Evolutionary conservation across 345 rosid species (phyloP).

Genomic region (Populus davidiana): DNA sequence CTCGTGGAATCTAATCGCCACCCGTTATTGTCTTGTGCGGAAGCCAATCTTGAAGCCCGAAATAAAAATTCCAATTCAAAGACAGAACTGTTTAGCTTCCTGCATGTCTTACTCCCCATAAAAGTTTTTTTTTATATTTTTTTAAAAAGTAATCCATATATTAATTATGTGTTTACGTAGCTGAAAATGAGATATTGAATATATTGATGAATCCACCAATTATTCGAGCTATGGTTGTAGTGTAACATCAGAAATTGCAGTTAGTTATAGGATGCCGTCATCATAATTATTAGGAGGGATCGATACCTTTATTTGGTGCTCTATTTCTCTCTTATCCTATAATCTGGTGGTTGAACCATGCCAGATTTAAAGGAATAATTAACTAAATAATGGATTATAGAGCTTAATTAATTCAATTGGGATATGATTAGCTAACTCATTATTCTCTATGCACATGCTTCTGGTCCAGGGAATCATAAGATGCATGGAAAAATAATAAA

Average conservation of each 20-base stretch:
- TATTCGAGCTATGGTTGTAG: neutral
- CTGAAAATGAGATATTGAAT: neutral
- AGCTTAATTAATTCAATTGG: neutral
- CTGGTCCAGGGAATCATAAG: neutral
- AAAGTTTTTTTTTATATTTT: neutral
- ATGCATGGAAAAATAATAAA: neutral
- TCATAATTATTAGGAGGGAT: neutral
- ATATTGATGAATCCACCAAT: neutral
- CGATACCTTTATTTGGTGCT: neutral
- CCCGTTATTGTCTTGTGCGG: neutral
- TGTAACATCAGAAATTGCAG: constrained; percentile 11
- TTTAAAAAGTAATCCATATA: neutral
- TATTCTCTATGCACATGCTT: neutral
- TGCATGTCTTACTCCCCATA: neutral
- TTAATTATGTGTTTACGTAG: neutral
- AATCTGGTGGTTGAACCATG: constrained; percentile 16
- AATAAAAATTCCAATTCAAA: neutral
- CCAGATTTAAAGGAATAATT: neutral
- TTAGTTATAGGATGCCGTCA: neutral
- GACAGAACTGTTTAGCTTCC: neutral
- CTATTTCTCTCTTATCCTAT: neutral
- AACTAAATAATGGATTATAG: neutral
- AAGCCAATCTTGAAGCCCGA: neutral
- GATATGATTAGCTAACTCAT: no score
- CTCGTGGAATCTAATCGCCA: neutral